phyloP scores from a whole-genome alignment of 805 yeast species.

The Candida boleticola region DNA sequence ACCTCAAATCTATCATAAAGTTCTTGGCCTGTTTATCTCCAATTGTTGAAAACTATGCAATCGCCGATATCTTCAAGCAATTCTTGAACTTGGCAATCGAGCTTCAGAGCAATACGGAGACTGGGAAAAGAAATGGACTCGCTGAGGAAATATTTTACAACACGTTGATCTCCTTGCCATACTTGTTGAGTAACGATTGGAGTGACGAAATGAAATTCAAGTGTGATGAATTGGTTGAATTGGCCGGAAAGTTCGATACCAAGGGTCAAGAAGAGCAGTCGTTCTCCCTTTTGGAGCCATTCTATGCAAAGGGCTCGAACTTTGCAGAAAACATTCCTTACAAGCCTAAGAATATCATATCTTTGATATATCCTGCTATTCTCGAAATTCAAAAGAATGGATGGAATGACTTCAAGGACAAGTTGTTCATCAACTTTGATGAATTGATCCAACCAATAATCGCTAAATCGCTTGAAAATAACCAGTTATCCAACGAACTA shows the following conservation, averaged over 20 bases:
- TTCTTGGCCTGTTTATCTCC: constrained; percentile 67
- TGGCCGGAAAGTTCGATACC: constrained; percentile 42
- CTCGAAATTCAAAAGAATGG: constrained; percentile 30
- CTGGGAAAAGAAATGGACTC: constrained; percentile 45
- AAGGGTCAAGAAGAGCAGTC: constrained; percentile 11
- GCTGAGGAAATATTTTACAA: constrained; percentile 70
- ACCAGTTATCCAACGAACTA: constrained; percentile 36
- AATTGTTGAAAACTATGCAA: constrained; percentile 48
- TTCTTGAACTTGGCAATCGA: constrained; percentile 56
- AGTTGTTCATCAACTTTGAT: constrained; percentile 31
- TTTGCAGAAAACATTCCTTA: constrained; percentile 42
- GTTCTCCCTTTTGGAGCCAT: constrained; percentile 31
- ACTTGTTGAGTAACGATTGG: constrained; percentile 46
- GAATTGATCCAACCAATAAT: constrained; percentile 32
- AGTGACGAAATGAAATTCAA: constrained; percentile 24
- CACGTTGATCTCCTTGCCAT: constrained; percentile 64
- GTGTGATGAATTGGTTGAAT: constrained; percentile 46
- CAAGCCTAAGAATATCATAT: constrained; percentile 46
- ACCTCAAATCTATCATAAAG: constrained; percentile 67
- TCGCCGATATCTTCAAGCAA: constrained; percentile 45
- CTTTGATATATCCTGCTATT: constrained; percentile 52
- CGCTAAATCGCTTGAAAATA: constrained; percentile 29
- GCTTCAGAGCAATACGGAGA: constrained; percentile 39
- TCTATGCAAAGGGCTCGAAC: constrained; percentile 31
- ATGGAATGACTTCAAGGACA: constrained; percentile 36